Evolutionary conservation across 1,139 yeast genomes (phyloP), one percentile per base, ranked within the genome.

Genomic region (Casaregolazyma lundiana): DNA sequence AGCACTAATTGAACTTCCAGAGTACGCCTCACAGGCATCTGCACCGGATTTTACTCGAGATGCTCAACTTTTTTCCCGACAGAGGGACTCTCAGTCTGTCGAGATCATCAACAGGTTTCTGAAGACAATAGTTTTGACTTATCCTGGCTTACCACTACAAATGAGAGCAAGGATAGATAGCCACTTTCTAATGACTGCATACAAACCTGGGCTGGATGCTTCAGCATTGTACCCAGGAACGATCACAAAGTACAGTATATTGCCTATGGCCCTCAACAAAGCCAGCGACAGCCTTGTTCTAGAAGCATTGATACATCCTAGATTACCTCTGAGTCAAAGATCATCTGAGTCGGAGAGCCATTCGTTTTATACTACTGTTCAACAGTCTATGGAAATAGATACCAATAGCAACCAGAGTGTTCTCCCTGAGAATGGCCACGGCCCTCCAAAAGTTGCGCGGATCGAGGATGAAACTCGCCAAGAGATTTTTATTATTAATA

Each of bases 141-240:
- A 76, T 49, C 70, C 71, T 7, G 64, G 62, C 9, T 63, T 87
- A 38, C 79, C 89, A 1, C 71, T 86, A 1, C 78, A 84, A 4
- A 81, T 80, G 51, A 77, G 84, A 52, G 73, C 81, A 44, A 76
- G 76, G 51, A 73, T 87, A 22, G 73, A 80, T 61, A 75, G 79
- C 52, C 82, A 77, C 63, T 63, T 77, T 22, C 67, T 85, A 11
- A 59, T 76, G 29, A 78, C 76, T 55, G 67, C 78, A 35, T 52
- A 57, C 26, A 58, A 65, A 50, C 55, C 38, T 62, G 70, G 50
- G 59, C 63, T 43, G 32, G 56, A 17, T 59, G 69, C 43, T 63
- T 65, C 84, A 13, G 79, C 84, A 1, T 58, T 84, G 41, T 76
- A 75, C 56, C 95, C 95, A 2, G 85, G 85, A 2, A 71, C 70